phyloP scores from a whole-genome alignment of 2,329 filamentous ascomycete genomes.

The Alternaria alternata region DNA sequence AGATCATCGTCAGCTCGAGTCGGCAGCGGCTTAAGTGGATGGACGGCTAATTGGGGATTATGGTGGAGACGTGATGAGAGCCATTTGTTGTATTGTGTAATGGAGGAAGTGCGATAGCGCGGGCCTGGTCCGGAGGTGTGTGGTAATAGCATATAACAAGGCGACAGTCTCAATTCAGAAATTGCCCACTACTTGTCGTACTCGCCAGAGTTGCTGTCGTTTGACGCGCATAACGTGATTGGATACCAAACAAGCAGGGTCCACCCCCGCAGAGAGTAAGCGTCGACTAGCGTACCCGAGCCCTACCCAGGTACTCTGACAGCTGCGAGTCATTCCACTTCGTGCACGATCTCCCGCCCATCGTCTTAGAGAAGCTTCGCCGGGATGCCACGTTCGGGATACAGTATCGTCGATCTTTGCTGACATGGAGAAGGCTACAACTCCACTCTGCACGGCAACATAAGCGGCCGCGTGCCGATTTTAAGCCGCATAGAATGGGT shows the following conservation, averaged over 20 bases:
- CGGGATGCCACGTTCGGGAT: not conserved
- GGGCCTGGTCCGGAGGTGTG: not conserved
- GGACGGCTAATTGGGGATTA: not conserved
- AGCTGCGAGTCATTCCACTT: not conserved
- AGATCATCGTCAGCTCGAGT: conserved; percentile 1
- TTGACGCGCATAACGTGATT: not conserved
- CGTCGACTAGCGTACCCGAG: not conserved
- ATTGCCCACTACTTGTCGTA: not conserved
- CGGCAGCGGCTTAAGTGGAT: not conserved
- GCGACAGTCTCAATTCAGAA: not conserved
- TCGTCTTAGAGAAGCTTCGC: not conserved
- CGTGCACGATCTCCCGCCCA: not conserved
- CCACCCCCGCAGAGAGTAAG: not conserved
- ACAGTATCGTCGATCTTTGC: conserved; percentile 8
- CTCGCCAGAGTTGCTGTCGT: not conserved
- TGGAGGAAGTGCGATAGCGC: not conserved
- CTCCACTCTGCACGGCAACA: not conserved
- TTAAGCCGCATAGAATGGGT: no score
- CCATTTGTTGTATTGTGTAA: not conserved
- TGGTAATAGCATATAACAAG: not conserved
- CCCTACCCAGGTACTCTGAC: not conserved
- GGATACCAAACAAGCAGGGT: conserved; percentile 2
- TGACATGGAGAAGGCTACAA: not conserved
- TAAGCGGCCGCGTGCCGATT: not conserved
- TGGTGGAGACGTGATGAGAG: conserved; percentile 2